Evolutionary conservation across 1,139 yeast species (phyloP).

Genomic region (Nakaseomyces uthaithaninus): DNA sequence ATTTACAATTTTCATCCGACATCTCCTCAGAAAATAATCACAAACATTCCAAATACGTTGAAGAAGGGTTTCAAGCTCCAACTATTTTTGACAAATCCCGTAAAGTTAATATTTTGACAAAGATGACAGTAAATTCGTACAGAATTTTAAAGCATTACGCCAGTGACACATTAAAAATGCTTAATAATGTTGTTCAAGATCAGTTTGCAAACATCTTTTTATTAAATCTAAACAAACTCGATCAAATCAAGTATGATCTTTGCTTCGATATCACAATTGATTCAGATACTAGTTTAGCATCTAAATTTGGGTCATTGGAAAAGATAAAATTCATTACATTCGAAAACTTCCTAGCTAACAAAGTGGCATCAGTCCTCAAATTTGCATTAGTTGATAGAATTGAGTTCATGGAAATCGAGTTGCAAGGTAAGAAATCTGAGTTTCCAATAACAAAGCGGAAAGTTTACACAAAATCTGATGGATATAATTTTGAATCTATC

Average conservation of each 20-base stretch:
- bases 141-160: constrained; percentile 58
- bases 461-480: constrained; percentile 20
- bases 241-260: constrained; percentile 59
- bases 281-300: constrained; percentile 21
- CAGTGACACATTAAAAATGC: constrained; percentile 52
- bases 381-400: constrained; percentile 66
- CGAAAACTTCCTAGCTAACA: constrained; percentile 57
- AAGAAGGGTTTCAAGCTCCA: constrained; percentile 60
- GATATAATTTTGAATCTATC: constrained; percentile 30
- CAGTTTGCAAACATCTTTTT: constrained; percentile 81
- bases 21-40: constrained; percentile 33
- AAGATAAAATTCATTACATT: constrained; percentile 65
- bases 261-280: constrained; percentile 44
- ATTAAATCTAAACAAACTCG: constrained; percentile 46
- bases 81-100: constrained; percentile 69
- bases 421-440: constrained; percentile 19
- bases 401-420: constrained; percentile 33
- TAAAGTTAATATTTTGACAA: constrained; percentile 72
- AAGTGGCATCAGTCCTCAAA: constrained; percentile 49
- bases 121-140: constrained; percentile 67
- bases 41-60: constrained; percentile 44
- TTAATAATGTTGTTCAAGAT: constrained; percentile 75
- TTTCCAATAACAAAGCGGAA: constrained; percentile 52
- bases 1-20: constrained; percentile 56
- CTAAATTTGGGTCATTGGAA: constrained; percentile 57